Evolutionary conservation across 441 rosid species (phyloP), one percentile per base, ranked within the genome.

Genomic region (Populus tomentosa): DNA sequence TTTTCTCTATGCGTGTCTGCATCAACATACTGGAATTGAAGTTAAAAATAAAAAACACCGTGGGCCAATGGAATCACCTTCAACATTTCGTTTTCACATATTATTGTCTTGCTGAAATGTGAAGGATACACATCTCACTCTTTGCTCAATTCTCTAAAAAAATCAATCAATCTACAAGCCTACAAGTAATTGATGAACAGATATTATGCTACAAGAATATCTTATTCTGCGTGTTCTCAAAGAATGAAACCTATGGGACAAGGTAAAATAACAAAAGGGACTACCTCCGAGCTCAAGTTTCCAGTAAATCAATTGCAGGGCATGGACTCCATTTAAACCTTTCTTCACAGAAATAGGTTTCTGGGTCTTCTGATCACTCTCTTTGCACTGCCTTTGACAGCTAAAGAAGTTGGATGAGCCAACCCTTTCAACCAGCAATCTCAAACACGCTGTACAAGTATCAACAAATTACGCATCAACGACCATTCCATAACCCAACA

Each of bases 371-470:
- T 13, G 18, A 46, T 46, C 56, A 13, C 56, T 46, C 56, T 46
- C 56, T 14, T 46, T 46, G 56, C 56, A 13, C 56, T 46, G 56
- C 20, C 56, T 46, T 40, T 46, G 56, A 46, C 56, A 46, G 5
- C 56, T 72, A 30, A 13, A 61, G 10, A 24, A 69, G 42, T 28
- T 32, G 67, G 53, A 63, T 59, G 1, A 23, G 30, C 62, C 36
- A 72, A n/a, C 38, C 69, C 38, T n/a, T 11, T 32, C 36, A 30
- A 50, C 75, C 68, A 63, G 68, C 67, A 78, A 61, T 3, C 66
- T 16, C 80, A 13, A 35, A 64, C 62, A 72, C 71, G 38, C 79
- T 66, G 77, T 73, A 74, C 78, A 73, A 67, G 77, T 32, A 67
- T 36, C 75, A 33, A 40, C 62, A 8, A 8, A 30, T 11, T 1